Evolutionary conservation across 345 rosid species (phyloP), one percentile per base, ranked within the genome.

Genomic region (Euclidium syriacum): DNA sequence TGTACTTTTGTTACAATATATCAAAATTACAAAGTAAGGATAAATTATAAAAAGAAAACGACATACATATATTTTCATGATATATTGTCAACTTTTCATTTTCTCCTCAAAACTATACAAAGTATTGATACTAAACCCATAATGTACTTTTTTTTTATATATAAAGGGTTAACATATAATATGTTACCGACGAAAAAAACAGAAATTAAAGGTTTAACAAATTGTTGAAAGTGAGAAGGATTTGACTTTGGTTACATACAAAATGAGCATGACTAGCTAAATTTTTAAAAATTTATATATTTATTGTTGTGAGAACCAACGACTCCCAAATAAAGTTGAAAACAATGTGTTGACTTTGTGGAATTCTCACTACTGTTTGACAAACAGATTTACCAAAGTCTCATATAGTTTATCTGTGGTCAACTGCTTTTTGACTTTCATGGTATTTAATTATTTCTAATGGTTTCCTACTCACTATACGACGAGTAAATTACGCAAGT

Each of bases 301-400:
- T 16, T 48, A 20, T 6, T 36, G 2, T 57, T 23, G 15, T 53
- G 15, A 47, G 35, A 30, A 7, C 43, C 43, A 67, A 49, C 65
- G 36, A 68, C 60, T 51, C 58, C 53, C 30, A 51, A 19, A 59
- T 50, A 59, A 68, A 68, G 65, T 33, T 68, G 60, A 68, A 51
- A 51, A 42, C 53, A 41, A 22, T 48, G 46, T 58, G 46, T 58
- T 68, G 73, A 68, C 46, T 59, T 68, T 51, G 11, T 15, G 7
- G 26, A 16, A 16, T 68, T 43, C 22, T 47, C 46, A 27, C 33
- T 60, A n/a, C 39, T 50, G 27, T 49, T 41, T 49, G 25, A 50
- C 46, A 49, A 30, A 9, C 23, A 58, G 16, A 36, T 57, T 10
- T 33, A 20, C 41, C 66, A 23, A 49, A 66, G 51, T 48, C 64